Conservation (phyloP, 164 flowering plant species). For the Houttuynia cordata region DNA sequence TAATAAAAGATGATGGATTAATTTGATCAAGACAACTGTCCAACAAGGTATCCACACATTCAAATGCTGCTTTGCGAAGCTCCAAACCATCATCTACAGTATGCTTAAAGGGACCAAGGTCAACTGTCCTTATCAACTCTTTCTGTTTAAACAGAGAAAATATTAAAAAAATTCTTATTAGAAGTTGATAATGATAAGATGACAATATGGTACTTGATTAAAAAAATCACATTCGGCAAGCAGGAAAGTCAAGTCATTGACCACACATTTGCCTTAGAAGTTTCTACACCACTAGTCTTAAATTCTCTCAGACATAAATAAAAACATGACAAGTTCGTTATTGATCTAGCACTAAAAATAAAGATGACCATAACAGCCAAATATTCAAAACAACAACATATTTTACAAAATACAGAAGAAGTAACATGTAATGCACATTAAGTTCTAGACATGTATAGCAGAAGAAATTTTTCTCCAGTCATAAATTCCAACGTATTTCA, state of each 20-base stretch:
- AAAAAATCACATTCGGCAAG: not conserved
- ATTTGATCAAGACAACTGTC: slow-evolving; percentile 98
- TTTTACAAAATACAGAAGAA: too few species aligned
- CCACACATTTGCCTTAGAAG: not conserved
- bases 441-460: too few species aligned
- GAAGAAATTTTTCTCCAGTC: too few species aligned
- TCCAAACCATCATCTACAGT: slow-evolving; percentile 98
- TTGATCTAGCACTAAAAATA: too few species aligned
- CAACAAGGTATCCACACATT: slow-evolving; percentile 91
- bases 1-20: slow-evolving; percentile 94
- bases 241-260: not conserved
- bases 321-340: too few species aligned
- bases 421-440: too few species aligned
- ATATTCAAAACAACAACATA: too few species aligned
- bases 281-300: too few species aligned
- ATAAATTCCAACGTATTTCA: too few species aligned
- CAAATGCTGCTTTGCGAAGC: slow-evolving; percentile 96
- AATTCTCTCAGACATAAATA: too few species aligned
- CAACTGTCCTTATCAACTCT: slow-evolving; percentile 96
- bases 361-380: too few species aligned
- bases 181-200: not conserved
- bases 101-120: slow-evolving; percentile 99
- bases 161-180: not conserved
- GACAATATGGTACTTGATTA: not conserved
- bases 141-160: slow-evolving; percentile 27